Base-by-base conservation (phyloP, 345 rosid species). In the Gossypium raimondii region DNA sequence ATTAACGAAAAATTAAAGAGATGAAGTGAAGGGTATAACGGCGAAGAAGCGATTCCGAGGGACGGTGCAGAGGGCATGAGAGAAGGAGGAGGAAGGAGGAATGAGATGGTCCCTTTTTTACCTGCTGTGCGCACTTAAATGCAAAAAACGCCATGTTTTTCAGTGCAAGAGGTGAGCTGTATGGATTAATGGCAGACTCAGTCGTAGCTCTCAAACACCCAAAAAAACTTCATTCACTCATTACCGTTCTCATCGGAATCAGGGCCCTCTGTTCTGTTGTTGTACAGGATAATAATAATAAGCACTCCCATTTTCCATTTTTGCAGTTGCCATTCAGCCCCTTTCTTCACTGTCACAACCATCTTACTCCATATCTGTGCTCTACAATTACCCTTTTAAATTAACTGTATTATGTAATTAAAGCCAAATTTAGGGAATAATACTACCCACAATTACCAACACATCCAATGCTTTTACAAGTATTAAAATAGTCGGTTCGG, bases 91-190 rank as follows among this genome's bases (percentile, higher is more conserved):
- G 24, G 13, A 20, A 3, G 13, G 51, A 65, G 62, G 75, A 71
- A 43, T 64, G 47, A 27, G 80, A 29, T 20, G 53, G 67, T 29
- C 70, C 80, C 80, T 72, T 79, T 63, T 64, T 48, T 2, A n/a
- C 27, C 44, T 60, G 82, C 22, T 45, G 34, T 17, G 59, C 11
- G 11, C 57, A 74, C 78, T 44, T 82, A 70, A 82, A 78, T 81
- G 73, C 73, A 71, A 78, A 66, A 47, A 80, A 70, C 70, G 47
- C 81, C 90, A 87, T 90, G 86, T 77, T 87, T 90, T 90, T 90
- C 92, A 90, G 94, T 90, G 94, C 90, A 85, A 75, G 64, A 70
- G 76, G 74, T 80, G 85, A 53, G 58, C 10, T 53, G 58, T 73
- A 73, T 55, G 72, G 79, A 14, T 69, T 76, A 77, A 75, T 70